phyloP scores from a whole-genome alignment of 2,329 filamentous ascomycete genomes.

The Diplodia sapinea region DNA sequence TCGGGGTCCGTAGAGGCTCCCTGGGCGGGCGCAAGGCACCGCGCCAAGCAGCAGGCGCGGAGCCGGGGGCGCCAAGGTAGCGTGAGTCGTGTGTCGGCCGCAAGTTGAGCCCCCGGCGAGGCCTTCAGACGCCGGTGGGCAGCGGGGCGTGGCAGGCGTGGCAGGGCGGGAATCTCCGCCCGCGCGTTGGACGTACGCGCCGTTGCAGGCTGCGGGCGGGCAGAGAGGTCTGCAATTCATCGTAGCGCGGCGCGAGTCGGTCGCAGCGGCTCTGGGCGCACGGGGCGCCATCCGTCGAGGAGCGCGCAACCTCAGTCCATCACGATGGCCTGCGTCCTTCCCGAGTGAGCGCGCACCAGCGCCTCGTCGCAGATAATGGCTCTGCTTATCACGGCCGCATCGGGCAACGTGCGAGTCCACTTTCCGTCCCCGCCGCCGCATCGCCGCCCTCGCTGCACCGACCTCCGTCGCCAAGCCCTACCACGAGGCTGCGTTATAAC shows the following conservation, averaged over 20 bases:
- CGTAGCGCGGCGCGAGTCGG: not conserved
- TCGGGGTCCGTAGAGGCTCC: not conserved
- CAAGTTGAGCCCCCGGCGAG: not conserved
- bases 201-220: conserved; percentile 8
- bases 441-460: not conserved
- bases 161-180: conserved; percentile 16
- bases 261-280: conserved; percentile 9
- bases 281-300: conserved; percentile 22
- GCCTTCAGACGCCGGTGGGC: not conserved
- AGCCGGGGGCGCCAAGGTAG: conserved; percentile 18
- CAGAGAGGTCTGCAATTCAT: not conserved
- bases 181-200: not conserved
- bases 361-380: conserved; percentile 14
- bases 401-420: conserved; percentile 24
- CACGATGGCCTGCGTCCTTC: conserved; percentile 16
- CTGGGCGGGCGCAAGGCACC: conserved; percentile 4
- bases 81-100: conserved; percentile 26
- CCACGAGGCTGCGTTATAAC: conserved; percentile 27
- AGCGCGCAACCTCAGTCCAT: conserved; percentile 19
- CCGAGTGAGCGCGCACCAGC: conserved; percentile 19
- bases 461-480: conserved; percentile 12
- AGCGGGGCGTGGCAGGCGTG: not conserved
- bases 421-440: conserved; percentile 26
- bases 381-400: conserved; percentile 29
- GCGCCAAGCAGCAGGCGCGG: conserved; percentile 7